These are phyloP conservation scores for Cyclostephanos tholiformis DNA, from an alignment of 108 stramenopile species.

Conservation along the genomic window DNA sequence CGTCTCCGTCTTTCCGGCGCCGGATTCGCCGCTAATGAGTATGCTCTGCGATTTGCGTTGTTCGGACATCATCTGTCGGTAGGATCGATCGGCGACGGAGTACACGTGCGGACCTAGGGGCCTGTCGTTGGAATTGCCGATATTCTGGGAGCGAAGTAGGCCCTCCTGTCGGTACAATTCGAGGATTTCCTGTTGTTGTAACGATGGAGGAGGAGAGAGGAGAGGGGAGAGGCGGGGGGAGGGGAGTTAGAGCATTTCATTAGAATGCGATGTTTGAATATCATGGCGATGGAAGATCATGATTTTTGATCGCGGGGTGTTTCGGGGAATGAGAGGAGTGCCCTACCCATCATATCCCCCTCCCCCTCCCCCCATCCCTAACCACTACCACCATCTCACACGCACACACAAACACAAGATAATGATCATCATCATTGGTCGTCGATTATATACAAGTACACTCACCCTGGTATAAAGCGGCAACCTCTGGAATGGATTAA, in stretches of 20 bases:
- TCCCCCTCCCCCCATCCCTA: too few species aligned
- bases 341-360: too few species aligned
- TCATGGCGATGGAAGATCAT: too few species aligned
- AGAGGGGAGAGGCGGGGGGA: background rate
- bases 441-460: too few species aligned
- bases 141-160: conserved; percentile 78
- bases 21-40: conserved; percentile 93
- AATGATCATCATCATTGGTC: conserved; percentile 4
- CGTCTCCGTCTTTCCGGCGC: conserved; percentile 97
- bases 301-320: too few species aligned
- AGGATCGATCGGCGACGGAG: conserved; percentile 87
- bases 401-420: background rate
- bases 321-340: too few species aligned
- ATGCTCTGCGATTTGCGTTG: conserved; percentile 87
- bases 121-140: conserved; percentile 53
- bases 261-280: background rate
- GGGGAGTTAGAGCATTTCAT: conserved; percentile 1
- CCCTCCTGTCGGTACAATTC: conserved; percentile 85
- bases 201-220: background rate
- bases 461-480: conserved; percentile 90
- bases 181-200: conserved; percentile 65
- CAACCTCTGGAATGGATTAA: conserved; percentile 96
- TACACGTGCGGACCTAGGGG: conserved; percentile 93
- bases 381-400: too few species aligned
- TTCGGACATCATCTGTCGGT: conserved; percentile 89